These are phyloP conservation scores for Nidularia pulvinata DNA, from an alignment of 768 basidiomycete genomes.

Conservation along the genomic window DNA sequence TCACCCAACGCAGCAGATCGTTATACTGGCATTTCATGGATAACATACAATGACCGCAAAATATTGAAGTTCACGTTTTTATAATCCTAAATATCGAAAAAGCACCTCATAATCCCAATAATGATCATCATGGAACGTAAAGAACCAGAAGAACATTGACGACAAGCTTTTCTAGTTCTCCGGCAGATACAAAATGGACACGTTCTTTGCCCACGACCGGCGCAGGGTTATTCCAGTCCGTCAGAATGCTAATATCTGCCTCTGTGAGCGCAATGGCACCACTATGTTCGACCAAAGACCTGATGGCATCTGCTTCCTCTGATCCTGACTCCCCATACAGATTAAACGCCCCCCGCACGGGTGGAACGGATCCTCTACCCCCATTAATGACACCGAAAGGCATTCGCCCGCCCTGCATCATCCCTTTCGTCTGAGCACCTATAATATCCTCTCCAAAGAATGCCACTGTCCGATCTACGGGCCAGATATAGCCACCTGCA, in stretches of 20 bases:
- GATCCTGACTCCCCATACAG: constrained; percentile 32
- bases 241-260: constrained; percentile 60
- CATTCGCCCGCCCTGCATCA: constrained; percentile 11
- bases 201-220: constrained; percentile 60
- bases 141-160: constrained; percentile 77
- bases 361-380: constrained; percentile 19
- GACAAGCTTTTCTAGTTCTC: constrained; percentile 70
- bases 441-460: constrained; percentile 44
- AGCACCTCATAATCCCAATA: no score
- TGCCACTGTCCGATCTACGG: constrained; percentile 69
- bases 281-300: constrained; percentile 60
- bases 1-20: no score
- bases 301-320: constrained; percentile 40
- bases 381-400: constrained; percentile 16
- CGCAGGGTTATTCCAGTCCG: constrained; percentile 42
- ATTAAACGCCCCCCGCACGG: constrained; percentile 46
- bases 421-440: constrained; percentile 3
- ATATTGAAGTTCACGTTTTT: no score
- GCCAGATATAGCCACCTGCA: constrained; percentile 85
- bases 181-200: constrained; percentile 66
- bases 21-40: no score
- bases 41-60: no score
- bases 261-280: constrained; percentile 67
- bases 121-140: constrained; percentile 43
- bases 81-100: no score